Evolutionary conservation across 208 protist species (phyloP), one percentile per base, ranked within the genome.

Genomic region (Leishmania guyanensis): DNA sequence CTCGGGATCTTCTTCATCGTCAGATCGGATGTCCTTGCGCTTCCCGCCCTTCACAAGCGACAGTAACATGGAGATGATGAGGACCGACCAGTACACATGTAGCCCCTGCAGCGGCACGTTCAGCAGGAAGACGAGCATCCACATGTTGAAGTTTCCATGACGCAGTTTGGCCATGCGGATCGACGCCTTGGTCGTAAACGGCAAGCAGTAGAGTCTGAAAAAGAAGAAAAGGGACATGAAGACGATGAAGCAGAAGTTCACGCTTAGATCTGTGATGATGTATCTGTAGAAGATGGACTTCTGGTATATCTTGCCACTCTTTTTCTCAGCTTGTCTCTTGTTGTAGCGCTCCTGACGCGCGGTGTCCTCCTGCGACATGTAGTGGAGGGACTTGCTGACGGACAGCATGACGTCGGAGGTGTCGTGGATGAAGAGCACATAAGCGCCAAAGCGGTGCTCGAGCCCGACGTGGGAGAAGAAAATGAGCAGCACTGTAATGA

Each of bases 401-500:
- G 75, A 88, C 4, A 96, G 85, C 85, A 94, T 87, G 80, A 96
- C 92, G 77, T 96, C 92, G 51, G 88, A 91, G 60, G 82, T 80
- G 70, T 96, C 91, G 81, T 96, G 92, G 64, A 96, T 87, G 75
- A 94, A 93, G 39, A 96, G 83, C 4, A 94, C 88, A 69, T 93
- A 94, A 48, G 82, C 88, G 36, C 92, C 92, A 69, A 92, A 83
- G 77, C 92, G 92, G 81, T 94, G 91, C 80, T 93, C 83, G 43
- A 86, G 89, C 26, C 84, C 87, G 39, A 89, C 68, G 83, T 93
- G 87, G 14, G 89, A 93, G 83, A 83, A 84, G 46, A 92, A 22
- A 5, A 96, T 92, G 48, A 96, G 85, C 26, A 79, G 54, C 12
- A 93, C 62, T 17, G 92, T 96, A 17, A 80, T 86, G 82, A 92